Evolutionary conservation across 1,284 basidiomycete genomes (phyloP).

Genomic region (Rhodotorula sp.): DNA sequence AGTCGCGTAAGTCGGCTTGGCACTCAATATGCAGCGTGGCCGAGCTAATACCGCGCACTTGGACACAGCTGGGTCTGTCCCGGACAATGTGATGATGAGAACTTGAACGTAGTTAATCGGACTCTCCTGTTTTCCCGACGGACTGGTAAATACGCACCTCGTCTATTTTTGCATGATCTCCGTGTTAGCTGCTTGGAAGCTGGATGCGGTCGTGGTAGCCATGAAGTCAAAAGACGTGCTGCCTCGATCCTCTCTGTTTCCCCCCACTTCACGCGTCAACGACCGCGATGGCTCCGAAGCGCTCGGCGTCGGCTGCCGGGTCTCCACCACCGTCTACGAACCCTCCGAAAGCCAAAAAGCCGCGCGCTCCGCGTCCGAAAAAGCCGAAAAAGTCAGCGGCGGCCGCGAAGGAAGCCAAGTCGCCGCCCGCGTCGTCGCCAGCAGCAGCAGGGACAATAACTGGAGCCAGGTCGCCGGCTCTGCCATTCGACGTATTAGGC

Average conservation of each 20-base stretch:
- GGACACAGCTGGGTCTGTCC: slow-evolving; percentile 22
- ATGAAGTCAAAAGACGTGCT: too few relatives aligned
- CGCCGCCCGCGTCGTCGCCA: not conserved
- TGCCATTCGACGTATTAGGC: not conserved
- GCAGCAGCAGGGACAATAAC: not conserved
- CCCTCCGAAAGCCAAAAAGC: slow-evolving; percentile 13
- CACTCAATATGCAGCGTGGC: not conserved
- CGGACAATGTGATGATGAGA: slow-evolving; percentile 17
- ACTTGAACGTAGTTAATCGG: too few relatives aligned
- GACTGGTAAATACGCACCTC: too few relatives aligned
- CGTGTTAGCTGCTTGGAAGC: too few relatives aligned
- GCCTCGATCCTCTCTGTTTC: too few relatives aligned
- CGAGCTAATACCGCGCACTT: not conserved
- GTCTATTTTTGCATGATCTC: too few relatives aligned
- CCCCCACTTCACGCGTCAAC: too few relatives aligned
- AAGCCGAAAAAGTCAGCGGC: slow-evolving; percentile 7
- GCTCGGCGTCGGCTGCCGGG: slow-evolving; percentile 14
- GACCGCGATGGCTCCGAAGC: slow-evolving; percentile 14
- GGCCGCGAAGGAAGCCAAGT: slow-evolving; percentile 6
- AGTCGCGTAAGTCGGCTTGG: slow-evolving; percentile 5
- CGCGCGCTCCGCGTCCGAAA: not conserved
- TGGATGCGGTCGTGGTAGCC: too few relatives aligned
- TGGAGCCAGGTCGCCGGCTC: not conserved
- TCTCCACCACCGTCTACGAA: slow-evolving; percentile 18
- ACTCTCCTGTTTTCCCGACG: too few relatives aligned